Evolutionary conservation across 768 basidiomycete species (phyloP), one percentile per base, ranked within the genome.

Genomic region (Suillus cothurnatus): DNA sequence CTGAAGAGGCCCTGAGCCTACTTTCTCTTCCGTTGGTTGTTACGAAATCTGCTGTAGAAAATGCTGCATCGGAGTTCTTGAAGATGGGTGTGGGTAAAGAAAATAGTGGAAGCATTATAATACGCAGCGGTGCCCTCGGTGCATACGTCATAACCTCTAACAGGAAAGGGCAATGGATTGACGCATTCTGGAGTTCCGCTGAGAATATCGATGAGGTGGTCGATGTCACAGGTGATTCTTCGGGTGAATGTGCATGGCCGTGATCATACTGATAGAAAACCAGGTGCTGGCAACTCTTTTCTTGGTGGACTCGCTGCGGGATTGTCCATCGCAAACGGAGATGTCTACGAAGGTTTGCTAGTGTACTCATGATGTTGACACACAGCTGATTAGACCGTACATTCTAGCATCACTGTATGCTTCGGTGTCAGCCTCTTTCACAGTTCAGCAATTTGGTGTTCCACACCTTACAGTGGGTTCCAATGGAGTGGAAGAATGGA

Each of bases 251-350:
- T 19, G 26, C 17, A 39, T 57, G 7, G 6, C 23, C 19, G 8
- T 19, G 58, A 12, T 41, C 4, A 41, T 59, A 21, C 64, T 62
- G 63, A 69, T 61, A 57, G 47, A 36, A 61, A 66, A 43, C 28
- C 67, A 93, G 93, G 95, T 52, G 94, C 93, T n/a, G 95, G 95
- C 19, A 97, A 97, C 74, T 84, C 87, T 65, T 97, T 96, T 75
- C 81, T 96, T 28, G 94, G 94, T 17, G 94, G 94, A 7, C 81
- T 95, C 17, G 87, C 87, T 14, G 94, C 92, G 23, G 94, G 94
- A 0, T 73, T 95, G 60, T 68, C 78, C 23, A 69, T 87, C 60
- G 78, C 83, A 52, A 71, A 82, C 47, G 86, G 84, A 2, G 84
- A 94, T 72, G 74, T 92, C n/a, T 81, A 81, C 58, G 78, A 87